A percentile compares a stretch with the other conserved stretches of the same genome.
Conservation (phyloP, 2,329 filamentous ascomycete species). For the Colletotrichum sublineola region DNA sequence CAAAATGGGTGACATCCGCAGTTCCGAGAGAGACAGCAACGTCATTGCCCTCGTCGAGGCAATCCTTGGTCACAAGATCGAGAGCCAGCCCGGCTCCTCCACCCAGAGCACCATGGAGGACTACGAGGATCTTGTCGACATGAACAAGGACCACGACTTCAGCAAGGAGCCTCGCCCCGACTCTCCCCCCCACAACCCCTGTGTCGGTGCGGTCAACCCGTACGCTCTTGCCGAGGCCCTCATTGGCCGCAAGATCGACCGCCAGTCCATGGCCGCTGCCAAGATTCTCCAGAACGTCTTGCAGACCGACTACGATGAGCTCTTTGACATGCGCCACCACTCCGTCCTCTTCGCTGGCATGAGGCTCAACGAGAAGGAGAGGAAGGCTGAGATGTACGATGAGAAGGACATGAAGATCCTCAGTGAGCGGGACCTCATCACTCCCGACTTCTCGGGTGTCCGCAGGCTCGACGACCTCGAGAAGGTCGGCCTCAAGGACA, state of each 20-base stretch:
- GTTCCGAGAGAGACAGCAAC: conserved; percentile 37
- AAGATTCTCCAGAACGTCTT: conserved; percentile 57
- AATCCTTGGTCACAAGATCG: conserved; percentile 53
- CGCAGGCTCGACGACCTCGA: conserved; percentile 56
- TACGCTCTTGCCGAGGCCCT: conserved; percentile 60
- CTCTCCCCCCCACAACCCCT: conserved; percentile 54
- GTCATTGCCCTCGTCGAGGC: conserved; percentile 53
- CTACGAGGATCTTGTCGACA: conserved; percentile 52
- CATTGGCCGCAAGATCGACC: conserved; percentile 57
- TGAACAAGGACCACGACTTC: conserved; percentile 44
- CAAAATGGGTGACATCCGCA: conserved; percentile 41
- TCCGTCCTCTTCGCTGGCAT: conserved; percentile 59
- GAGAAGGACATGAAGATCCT: conserved; percentile 58
- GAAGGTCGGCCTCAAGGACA: conserved; percentile 55
- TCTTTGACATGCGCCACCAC: conserved; percentile 60
- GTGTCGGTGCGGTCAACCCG: conserved; percentile 58
- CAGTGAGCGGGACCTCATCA: conserved; percentile 57
- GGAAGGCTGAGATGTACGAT: conserved; percentile 53
- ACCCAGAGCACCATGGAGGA: conserved; percentile 48
- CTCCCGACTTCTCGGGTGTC: conserved; percentile 58
- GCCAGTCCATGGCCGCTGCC: conserved; percentile 50
- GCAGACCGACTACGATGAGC: conserved; percentile 62
- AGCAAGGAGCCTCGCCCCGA: conserved; percentile 51
- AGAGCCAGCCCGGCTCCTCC: conserved; percentile 44
- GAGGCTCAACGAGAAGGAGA: conserved; percentile 55